Conservation (phyloP, 2,329 filamentous ascomycete genomes). For the Didymella lethalis region DNA sequence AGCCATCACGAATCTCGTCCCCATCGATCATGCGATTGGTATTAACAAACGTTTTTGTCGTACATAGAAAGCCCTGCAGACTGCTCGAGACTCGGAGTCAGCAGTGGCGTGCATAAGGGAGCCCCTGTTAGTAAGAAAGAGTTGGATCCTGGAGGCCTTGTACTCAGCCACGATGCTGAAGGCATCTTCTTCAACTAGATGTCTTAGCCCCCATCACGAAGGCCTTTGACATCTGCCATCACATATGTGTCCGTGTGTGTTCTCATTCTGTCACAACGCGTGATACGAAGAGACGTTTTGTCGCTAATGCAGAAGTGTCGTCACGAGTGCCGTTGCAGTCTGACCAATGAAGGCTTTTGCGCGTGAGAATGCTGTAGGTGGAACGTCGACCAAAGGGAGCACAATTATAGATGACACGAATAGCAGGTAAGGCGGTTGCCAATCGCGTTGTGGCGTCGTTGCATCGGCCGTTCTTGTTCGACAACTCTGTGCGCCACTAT, state of each 20-base stretch:
- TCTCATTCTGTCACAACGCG: constrained; percentile 2
- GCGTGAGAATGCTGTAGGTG: constrained; percentile 9
- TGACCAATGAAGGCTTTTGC: constrained; percentile 1
- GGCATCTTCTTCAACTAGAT: neutral
- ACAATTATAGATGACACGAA: constrained; percentile 12
- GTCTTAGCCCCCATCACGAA: neutral
- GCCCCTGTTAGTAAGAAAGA: neutral
- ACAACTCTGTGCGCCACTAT: constrained; percentile 21
- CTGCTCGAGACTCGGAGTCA: constrained; percentile 2
- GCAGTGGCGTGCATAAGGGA: constrained; percentile 13
- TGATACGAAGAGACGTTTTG: constrained; percentile 7
- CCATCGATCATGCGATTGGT: neutral
- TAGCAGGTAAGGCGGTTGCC: constrained; percentile 10
- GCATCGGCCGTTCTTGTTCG: constrained; percentile 15
- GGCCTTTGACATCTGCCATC: neutral
- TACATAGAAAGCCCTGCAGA: constrained; percentile 4
- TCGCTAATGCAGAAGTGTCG: neutral
- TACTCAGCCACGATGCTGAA: constrained; percentile 12
- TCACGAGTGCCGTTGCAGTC: constrained; percentile 3
- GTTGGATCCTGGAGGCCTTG: constrained; percentile 12
- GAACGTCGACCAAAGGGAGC: constrained; percentile 13
- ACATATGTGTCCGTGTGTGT: neutral
- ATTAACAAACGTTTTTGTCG: neutral
- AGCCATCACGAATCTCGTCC: neutral
- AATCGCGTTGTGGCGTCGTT: constrained; percentile 25